Base-by-base conservation (phyloP, 345 rosid species). In the Salix viminalis region DNA sequence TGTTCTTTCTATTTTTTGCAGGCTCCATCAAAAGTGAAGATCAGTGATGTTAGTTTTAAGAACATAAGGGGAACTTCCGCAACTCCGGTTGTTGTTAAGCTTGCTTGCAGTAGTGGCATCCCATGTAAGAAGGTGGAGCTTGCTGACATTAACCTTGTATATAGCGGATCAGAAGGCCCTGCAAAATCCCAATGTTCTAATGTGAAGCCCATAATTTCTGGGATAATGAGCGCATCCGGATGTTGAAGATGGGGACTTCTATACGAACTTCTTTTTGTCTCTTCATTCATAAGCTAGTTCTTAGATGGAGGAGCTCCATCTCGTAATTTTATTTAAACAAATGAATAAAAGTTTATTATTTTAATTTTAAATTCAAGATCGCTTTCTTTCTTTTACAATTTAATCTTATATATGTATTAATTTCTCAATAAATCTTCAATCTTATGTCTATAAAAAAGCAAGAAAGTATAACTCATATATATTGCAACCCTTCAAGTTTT, bases 11-110 rank as follows among this genome's bases (percentile, higher is more conserved):
- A 1, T 41, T 41, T 41, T 32, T 32, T 67, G 24, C 24, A 67
- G 70, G 70, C 44, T 28, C 70, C 70, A 36, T 67, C 70, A 21
- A 66, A 66, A 66, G 70, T 66, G 12, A 66, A 66, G 70, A 66
- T 66, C 23, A 66, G 44, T 21, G 37, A 67, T 34, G 70, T 67
- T 36, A 36, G 70, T 15, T 67, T 67, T 39, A 67, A 67, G 46
- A 67, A 36, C 4, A 67, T 67, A 32, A 67, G 37, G 44, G 70
- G 70, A 16, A 67, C 70, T 34, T 28, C 70, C 11, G 7, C 19
- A 4, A 67, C 70, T 67, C 44, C 70, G 10, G 70, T 4, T 19
- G 70, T 1, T 32, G 70, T 67, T 67, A 36, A 7, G 10, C 7
- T 67, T 32, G 18, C 21, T 32, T 67, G 70, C 23, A 67, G 46